Percentiles rank a stretch among this genome's conserved stretches.
Conservation (phyloP, 257 asterid genomes). For the Nicotiana paniculata region DNA sequence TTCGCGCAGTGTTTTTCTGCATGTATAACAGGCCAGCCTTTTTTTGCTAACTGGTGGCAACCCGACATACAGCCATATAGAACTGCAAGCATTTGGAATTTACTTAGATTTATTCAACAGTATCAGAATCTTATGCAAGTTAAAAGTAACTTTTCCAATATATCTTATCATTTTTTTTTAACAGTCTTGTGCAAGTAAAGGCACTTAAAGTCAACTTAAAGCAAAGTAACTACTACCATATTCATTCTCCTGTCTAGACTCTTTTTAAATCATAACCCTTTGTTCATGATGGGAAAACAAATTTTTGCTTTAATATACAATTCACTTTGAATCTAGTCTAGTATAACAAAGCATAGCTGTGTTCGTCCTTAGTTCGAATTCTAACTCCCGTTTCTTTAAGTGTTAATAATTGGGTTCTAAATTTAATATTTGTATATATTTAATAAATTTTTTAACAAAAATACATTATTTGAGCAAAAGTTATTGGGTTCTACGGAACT, state of each 20-base stretch:
- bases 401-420: no score
- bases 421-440: no score
- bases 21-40: no score
- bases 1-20: no score
- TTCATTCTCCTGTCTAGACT: not conserved
- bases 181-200: not conserved
- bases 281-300: not conserved
- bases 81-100: conserved; percentile 39
- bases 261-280: not conserved
- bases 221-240: not conserved
- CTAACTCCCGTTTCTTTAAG: no score
- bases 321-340: no score
- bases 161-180: not conserved
- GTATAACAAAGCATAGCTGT: no score
- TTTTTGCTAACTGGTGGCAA: conserved; percentile 34
- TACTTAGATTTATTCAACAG: not conserved
- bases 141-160: not conserved
- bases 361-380: no score
- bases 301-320: no score
- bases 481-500: no score
- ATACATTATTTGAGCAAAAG: no score
- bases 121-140: not conserved
- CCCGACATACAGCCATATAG: conserved; percentile 67
- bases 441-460: no score
- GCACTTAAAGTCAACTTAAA: not conserved